Conservation (phyloP, 768 basidiomycete species). For the Lactarius evosmus region DNA sequence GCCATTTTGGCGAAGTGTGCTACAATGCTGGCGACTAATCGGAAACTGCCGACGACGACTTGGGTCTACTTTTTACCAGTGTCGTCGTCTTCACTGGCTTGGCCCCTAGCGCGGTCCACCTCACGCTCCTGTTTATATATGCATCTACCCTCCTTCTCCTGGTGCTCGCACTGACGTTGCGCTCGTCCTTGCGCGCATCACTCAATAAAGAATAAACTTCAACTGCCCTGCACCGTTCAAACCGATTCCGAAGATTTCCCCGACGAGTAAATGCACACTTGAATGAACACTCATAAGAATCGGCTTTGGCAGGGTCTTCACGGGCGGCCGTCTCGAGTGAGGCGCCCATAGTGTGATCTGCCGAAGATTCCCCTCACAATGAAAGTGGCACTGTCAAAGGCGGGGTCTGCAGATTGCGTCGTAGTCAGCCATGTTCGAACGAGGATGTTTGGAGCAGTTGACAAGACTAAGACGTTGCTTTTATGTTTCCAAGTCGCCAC, state of each 20-base stretch:
- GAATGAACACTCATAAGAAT: slow-evolving; percentile 9
- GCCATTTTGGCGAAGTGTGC: slow-evolving; percentile 10
- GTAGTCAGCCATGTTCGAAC: slow-evolving; percentile 11
- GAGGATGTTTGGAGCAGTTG: neutral
- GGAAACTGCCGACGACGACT: slow-evolving; percentile 18
- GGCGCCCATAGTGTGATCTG: neutral
- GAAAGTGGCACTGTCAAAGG: slow-evolving; percentile 13
- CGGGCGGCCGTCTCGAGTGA: slow-evolving; percentile 6
- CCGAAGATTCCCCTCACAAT: neutral
- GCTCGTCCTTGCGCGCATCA: slow-evolving; percentile 19
- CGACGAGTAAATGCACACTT: slow-evolving; percentile 5
- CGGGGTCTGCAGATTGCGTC: slow-evolving; percentile 17
- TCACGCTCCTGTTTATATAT: slow-evolving; percentile 18
- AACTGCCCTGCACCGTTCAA: neutral
- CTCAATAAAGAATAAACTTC: neutral
- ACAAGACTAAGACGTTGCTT: neutral
- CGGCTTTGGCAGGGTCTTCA: slow-evolving; percentile 7
- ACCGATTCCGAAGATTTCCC: neutral
- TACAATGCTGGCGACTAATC: slow-evolving; percentile 1
- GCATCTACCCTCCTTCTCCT: slow-evolving; percentile 14
- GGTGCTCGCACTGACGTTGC: slow-evolving; percentile 7
- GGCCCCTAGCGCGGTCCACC: neutral
- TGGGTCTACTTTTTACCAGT: neutral
- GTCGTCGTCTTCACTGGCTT: neutral
- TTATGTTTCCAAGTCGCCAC: slow-evolving; percentile 4